Percentiles rank a stretch among this genome's conserved stretches.
Evolutionary conservation across 2,329 filamentous ascomycete genomes (phyloP).

Genomic region (Aspergillus transmontanensis): DNA sequence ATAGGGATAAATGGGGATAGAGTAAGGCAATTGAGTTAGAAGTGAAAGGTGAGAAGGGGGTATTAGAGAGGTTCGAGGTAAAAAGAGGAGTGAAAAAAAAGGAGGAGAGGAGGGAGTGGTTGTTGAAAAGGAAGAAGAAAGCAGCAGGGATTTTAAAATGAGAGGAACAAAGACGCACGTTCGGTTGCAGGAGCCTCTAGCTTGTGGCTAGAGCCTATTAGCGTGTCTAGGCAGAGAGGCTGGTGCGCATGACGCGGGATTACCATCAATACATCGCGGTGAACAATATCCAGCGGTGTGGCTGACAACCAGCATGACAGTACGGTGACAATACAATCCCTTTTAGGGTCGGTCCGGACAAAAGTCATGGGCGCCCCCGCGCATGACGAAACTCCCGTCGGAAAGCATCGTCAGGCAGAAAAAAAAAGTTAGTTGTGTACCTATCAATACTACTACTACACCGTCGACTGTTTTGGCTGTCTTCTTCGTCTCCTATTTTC

Average conservation of each 20-base stretch:
- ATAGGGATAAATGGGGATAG: neutral
- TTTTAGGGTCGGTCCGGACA: neutral
- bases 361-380: constrained; percentile 20
- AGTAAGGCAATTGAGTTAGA: neutral
- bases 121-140: constrained; percentile 5
- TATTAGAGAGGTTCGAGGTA: neutral
- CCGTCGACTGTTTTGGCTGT: neutral
- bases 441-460: neutral
- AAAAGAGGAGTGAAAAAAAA: neutral
- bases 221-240: constrained; percentile 1
- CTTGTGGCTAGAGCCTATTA: constrained; percentile 7
- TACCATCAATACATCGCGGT: neutral
- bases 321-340: neutral
- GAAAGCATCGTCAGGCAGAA: constrained; percentile 26
- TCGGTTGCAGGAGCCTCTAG: constrained; percentile 1
- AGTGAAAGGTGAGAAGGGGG: neutral
- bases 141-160: constrained; percentile 13
- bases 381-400: constrained; percentile 27
- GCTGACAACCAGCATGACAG: neutral
- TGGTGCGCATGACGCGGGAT: constrained; percentile 5
- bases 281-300: neutral
- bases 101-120: constrained; percentile 3
- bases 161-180: constrained; percentile 9
- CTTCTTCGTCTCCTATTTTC: neutral
- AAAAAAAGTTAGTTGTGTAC: constrained; percentile 19